A percentile compares a stretch with the other conserved stretches of the same genome.
Evolutionary conservation across 176 grass and related monocot species (phyloP).

Genomic region (Carex cristatella): DNA sequence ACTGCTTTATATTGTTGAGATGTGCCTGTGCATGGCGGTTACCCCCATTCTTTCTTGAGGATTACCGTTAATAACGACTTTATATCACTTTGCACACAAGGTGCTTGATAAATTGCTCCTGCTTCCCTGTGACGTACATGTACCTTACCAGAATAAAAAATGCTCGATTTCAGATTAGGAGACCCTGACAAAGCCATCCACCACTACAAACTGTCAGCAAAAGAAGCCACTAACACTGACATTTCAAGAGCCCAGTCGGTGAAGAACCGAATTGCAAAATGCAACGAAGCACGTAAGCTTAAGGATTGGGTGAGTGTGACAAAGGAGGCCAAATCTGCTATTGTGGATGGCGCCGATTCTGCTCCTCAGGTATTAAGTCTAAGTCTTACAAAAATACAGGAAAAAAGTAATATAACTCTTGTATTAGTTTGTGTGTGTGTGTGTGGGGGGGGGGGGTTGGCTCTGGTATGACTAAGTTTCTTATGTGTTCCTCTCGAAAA

Average conservation of each 20-base stretch:
- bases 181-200: conserved; percentile 75
- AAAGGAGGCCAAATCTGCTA: conserved; percentile 64
- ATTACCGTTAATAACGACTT: background rate
- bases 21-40: background rate
- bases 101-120: background rate
- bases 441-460: too few species aligned
- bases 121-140: background rate
- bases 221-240: conserved; percentile 40
- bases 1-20: background rate
- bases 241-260: conserved; percentile 49
- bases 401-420: background rate
- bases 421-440: background rate
- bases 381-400: background rate
- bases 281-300: conserved; percentile 55
- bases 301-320: conserved; percentile 73
- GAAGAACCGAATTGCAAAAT: conserved; percentile 53
- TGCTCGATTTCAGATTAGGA: conserved; percentile 54
- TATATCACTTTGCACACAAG: background rate
- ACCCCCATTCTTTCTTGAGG: background rate
- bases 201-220: conserved; percentile 55
- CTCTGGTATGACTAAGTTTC: too few species aligned
- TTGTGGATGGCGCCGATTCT: conserved; percentile 62
- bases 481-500: too few species aligned
- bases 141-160: background rate
- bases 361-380: conserved; percentile 52